Evolutionary conservation across 306 rosid species (phyloP).

Genomic region (Trifolium subterraneum): DNA sequence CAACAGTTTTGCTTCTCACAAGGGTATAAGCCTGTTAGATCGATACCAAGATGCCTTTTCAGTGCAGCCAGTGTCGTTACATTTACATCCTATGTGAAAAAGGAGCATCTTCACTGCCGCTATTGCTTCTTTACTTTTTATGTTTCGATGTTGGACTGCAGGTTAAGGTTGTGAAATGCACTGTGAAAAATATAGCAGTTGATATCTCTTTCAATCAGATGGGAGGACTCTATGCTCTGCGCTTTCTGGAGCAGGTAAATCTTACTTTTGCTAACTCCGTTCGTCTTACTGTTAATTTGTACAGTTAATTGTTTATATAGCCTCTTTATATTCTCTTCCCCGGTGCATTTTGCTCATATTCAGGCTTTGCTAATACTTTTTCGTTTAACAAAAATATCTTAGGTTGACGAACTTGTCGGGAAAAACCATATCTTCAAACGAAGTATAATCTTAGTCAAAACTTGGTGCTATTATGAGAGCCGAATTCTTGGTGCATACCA

Average conservation of each 20-base stretch:
- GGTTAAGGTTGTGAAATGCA: conserved; percentile 73
- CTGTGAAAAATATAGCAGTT: conserved; percentile 56
- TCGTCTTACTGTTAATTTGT: no score
- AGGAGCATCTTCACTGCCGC: neutral
- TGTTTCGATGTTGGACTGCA: conserved; percentile 49
- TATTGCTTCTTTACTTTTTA: conserved; percentile 30
- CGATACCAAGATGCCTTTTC: no score
- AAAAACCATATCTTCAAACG: conserved; percentile 70
- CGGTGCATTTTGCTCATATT: neutral
- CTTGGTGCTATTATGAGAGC: conserved; percentile 86
- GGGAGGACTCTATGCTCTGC: conserved; percentile 63
- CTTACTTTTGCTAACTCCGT: conserved; percentile 9
- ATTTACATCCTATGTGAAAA: no score
- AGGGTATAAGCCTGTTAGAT: no score
- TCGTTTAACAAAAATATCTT: neutral
- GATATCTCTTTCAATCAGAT: conserved; percentile 78
- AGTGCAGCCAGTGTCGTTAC: no score
- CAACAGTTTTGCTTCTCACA: no score
- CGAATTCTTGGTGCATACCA: conserved; percentile 70
- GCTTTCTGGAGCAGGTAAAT: conserved; percentile 72
- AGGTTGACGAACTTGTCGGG: conserved; percentile 65
- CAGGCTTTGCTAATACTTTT: conserved; percentile 26
- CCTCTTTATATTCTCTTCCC: neutral
- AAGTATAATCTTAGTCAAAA: conserved; percentile 66
- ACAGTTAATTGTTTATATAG: no score